Evolutionary conservation across 2,329 filamentous ascomycete species (phyloP).

Genomic region (Fusarium mexicanum): DNA sequence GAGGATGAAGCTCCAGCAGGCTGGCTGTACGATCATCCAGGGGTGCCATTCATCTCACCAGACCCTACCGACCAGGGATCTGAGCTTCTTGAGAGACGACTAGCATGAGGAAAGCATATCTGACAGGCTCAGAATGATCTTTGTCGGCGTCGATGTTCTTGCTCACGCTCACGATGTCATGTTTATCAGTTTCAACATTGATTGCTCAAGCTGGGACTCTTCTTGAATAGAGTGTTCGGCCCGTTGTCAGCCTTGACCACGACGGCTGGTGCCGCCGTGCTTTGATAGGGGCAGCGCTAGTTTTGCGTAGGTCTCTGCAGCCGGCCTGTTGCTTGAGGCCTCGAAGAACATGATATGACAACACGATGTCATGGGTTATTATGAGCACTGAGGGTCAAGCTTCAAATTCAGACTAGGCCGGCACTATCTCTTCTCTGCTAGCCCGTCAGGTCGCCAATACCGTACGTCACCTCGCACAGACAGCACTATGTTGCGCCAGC

Average conservation of each 20-base stretch:
- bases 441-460: constrained; percentile 9
- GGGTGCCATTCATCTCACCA: constrained; percentile 37
- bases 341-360: constrained; percentile 41
- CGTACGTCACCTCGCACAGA: constrained; percentile 37
- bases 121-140: background rate
- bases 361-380: constrained; percentile 24
- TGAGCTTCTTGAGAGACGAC: background rate
- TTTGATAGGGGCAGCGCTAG: constrained; percentile 33
- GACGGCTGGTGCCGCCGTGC: constrained; percentile 32
- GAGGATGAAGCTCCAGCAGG: constrained; percentile 28
- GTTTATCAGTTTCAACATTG: background rate
- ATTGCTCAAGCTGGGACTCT: background rate
- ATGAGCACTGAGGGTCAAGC: constrained; percentile 24
- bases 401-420: constrained; percentile 14
- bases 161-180: background rate
- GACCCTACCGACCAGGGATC: constrained; percentile 27
- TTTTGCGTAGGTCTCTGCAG: constrained; percentile 35
- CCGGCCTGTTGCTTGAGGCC: constrained; percentile 20
- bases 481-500: constrained; percentile 18
- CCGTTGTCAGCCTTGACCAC: constrained; percentile 26
- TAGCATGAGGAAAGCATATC: background rate
- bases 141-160: background rate
- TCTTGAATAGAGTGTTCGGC: constrained; percentile 10
- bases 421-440: constrained; percentile 22
- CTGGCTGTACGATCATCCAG: constrained; percentile 33